Conservation (phyloP, 2,329 filamentous ascomycete genomes). For the Aspergillus spinulosporus region DNA sequence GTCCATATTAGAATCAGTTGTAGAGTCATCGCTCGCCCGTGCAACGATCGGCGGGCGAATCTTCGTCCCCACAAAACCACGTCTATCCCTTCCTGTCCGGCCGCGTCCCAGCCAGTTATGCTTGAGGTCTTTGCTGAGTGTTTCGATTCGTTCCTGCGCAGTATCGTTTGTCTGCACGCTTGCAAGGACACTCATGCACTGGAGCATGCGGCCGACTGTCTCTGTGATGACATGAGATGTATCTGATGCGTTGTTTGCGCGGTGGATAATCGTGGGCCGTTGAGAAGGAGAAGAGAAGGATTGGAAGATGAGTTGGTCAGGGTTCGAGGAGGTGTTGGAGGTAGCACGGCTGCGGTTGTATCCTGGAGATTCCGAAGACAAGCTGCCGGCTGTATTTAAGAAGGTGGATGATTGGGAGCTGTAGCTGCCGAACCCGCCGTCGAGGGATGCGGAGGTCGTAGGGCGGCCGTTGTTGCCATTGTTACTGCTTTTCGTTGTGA, state of each 20-base stretch:
- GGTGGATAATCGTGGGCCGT: slow-evolving; percentile 37
- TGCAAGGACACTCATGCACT: slow-evolving; percentile 89
- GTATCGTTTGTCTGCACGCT: slow-evolving; percentile 72
- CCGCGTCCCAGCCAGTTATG: slow-evolving; percentile 95
- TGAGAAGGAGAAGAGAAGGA: slow-evolving; percentile 43
- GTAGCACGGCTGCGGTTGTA: slow-evolving; percentile 73
- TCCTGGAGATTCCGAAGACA: slow-evolving; percentile 54
- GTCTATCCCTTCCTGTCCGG: slow-evolving; percentile 80
- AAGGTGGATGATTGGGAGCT: slow-evolving; percentile 78
- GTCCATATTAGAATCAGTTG: slow-evolving; percentile 11
- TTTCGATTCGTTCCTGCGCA: slow-evolving; percentile 74
- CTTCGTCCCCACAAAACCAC: slow-evolving; percentile 79
- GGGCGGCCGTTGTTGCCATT: slow-evolving; percentile 57
- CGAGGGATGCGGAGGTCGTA: slow-evolving; percentile 72
- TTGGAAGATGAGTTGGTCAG: slow-evolving; percentile 46
- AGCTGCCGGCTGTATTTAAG: slow-evolving; percentile 64
- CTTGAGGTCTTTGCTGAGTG: slow-evolving; percentile 83
- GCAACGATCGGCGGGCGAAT: slow-evolving; percentile 39
- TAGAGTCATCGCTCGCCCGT: slow-evolving; percentile 30
- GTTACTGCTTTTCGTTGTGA: slow-evolving; percentile 44
- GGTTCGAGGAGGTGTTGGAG: slow-evolving; percentile 70
- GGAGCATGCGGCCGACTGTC: slow-evolving; percentile 91
- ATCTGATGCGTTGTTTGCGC: slow-evolving; percentile 35
- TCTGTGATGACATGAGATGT: slow-evolving; percentile 78
- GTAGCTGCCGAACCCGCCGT: slow-evolving; percentile 73